Evolutionary conservation across 495 filamentous ascomycete genomes (phyloP).

Genomic region (Geoglossum glabrum): DNA sequence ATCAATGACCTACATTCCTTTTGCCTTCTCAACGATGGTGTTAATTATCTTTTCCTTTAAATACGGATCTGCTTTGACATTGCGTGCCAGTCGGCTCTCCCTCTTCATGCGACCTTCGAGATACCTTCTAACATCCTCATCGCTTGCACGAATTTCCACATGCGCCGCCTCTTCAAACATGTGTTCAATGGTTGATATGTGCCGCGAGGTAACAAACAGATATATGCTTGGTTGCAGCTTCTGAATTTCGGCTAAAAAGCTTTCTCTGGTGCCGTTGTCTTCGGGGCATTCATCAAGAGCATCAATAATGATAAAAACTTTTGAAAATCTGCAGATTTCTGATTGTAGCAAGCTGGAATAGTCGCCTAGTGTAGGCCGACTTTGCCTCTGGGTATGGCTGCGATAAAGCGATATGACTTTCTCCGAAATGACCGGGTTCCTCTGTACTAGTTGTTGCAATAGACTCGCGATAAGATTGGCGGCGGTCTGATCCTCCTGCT

Average conservation of each 20-base stretch:
- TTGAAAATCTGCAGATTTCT: not conserved
- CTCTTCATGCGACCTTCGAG: slow-evolving; percentile 10
- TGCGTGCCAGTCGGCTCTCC: slow-evolving; percentile 5
- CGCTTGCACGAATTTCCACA: slow-evolving; percentile 16
- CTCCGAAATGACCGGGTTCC: not conserved
- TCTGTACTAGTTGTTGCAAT: slow-evolving; percentile 3
- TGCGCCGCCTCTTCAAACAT: slow-evolving; percentile 4
- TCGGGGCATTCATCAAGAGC: slow-evolving; percentile 17
- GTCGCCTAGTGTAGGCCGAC: not conserved
- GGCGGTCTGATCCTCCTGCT: slow-evolving; percentile 2
- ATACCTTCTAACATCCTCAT: slow-evolving; percentile 17
- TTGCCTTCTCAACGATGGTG: slow-evolving; percentile 9
- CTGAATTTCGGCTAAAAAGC: slow-evolving; percentile 7
- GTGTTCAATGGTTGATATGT: slow-evolving; percentile 7
- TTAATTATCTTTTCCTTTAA: slow-evolving; percentile 8
- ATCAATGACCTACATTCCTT: slow-evolving; percentile 14
- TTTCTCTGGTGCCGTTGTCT: slow-evolving; percentile 5
- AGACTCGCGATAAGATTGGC: slow-evolving; percentile 5
- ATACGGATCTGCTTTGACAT: slow-evolving; percentile 5
- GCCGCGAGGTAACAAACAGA: slow-evolving; percentile 17
- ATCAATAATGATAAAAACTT: slow-evolving; percentile 2
- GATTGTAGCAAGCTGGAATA: not conserved
- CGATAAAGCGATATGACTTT: not conserved
- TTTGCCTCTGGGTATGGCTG: not conserved
- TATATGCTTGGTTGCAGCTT: slow-evolving; percentile 2